Conservation (phyloP, 805 yeast genomes). For the Monosporozyma solicola region DNA sequence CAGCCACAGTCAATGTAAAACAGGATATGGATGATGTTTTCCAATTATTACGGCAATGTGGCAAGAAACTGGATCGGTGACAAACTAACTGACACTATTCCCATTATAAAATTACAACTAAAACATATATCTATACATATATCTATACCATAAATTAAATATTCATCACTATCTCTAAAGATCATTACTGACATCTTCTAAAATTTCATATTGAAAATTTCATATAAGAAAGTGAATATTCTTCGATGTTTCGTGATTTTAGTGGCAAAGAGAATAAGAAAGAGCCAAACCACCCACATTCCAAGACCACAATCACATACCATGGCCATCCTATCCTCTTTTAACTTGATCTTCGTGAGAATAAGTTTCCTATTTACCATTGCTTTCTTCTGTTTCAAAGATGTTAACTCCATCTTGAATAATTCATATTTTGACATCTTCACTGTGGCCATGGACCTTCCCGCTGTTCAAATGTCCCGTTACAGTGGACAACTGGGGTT, state of each 20-base stretch:
- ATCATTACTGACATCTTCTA: neutral
- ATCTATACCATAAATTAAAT: neutral
- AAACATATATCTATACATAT: neutral
- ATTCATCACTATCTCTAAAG: neutral
- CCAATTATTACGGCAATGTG: neutral
- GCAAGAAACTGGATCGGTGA: slow-evolving; percentile 2
- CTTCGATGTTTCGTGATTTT: neutral
- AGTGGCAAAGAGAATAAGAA: neutral
- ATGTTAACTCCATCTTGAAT: slow-evolving; percentile 37
- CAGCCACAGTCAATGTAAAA: neutral
- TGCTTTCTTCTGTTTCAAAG: slow-evolving; percentile 40
- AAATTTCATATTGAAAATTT: neutral
- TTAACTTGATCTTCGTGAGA: slow-evolving; percentile 40
- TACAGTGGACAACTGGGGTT: slow-evolving; percentile 42
- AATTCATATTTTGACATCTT: slow-evolving; percentile 42
- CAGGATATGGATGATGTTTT: slow-evolving; percentile 1
- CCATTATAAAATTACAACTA: neutral
- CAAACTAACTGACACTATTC: neutral
- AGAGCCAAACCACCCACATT: no score
- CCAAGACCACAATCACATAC: neutral
- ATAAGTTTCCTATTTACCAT: slow-evolving; percentile 36
- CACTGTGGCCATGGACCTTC: slow-evolving; percentile 52
- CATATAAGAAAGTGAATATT: neutral
- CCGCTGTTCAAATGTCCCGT: slow-evolving; percentile 22
- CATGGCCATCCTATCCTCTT: slow-evolving; percentile 48